A percentile compares a stretch with the other conserved stretches of the same genome.
Evolutionary conservation across 73 alveolate species (phyloP).

Genomic region (Symbiodinium natans): DNA sequence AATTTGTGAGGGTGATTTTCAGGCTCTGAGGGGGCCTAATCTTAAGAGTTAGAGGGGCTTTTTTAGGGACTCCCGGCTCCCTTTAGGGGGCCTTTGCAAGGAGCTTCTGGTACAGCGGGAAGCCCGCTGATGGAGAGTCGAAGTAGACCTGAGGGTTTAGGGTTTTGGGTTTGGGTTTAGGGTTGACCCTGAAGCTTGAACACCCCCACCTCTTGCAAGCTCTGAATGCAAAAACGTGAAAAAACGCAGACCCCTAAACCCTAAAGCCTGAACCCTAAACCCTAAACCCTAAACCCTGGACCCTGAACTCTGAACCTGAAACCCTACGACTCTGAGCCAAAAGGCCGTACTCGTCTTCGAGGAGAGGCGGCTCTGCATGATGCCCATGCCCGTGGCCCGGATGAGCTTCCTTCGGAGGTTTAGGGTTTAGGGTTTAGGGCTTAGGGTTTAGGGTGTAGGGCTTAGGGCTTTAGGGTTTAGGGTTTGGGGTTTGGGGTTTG

Average conservation of each 20-base stretch:
- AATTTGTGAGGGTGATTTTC: too few relatives aligned
- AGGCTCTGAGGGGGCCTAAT: too few relatives aligned
- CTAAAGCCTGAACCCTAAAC: background rate
- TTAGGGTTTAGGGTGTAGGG: too few relatives aligned
- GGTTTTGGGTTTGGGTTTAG: background rate
- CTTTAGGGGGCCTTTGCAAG: conserved; percentile 53
- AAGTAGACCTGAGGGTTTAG: conserved; percentile 32
- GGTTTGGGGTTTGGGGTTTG: too few relatives aligned
- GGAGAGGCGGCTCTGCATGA: background rate
- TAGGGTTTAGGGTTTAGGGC: background rate
- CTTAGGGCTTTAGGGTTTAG: too few relatives aligned
- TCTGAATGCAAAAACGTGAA: background rate
- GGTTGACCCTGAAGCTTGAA: background rate
- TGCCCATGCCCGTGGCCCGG: conserved; percentile 2
- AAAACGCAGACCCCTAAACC: background rate
- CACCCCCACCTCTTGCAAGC: background rate
- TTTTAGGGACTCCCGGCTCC: too few relatives aligned
- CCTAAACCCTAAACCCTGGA: background rate
- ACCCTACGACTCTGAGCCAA: background rate
- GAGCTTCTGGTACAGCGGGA: conserved; percentile 78
- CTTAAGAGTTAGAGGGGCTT: too few relatives aligned
- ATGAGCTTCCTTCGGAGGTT: background rate
- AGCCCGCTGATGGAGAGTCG: conserved; percentile 65
- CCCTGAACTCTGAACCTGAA: too few relatives aligned
- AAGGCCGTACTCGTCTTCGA: background rate